Base-by-base conservation (phyloP, 805 yeast genomes). In the Saccharomycopsis sp. region DNA sequence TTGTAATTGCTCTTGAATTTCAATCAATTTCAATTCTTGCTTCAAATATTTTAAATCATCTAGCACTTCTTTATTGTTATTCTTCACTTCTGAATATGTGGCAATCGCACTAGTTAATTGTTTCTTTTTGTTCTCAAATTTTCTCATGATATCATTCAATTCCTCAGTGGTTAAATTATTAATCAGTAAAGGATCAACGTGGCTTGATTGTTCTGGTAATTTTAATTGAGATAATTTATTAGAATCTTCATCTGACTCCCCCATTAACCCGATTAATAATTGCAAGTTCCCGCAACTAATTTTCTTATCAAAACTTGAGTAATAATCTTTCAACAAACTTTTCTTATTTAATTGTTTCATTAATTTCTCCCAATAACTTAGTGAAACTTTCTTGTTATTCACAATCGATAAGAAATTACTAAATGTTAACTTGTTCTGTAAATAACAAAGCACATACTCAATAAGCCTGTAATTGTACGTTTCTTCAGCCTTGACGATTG, bases 401-500 rank as follows among this genome's bases (percentile, higher is more conserved):
- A 90, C 58, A 3, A 83, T 53, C 51, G 80, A 77, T 61, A 82
- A 82, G 50, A 90, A 80, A 40, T 80, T 47, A 21, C 49, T 43
- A 6, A 49, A 37, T 16, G 47, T 24, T 16, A 50, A 26, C 33
- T 39, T 47, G 13, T 33, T 33, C 16, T 70, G 67, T 21, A 89
- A 63, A 21, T 70, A 66, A 14, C 78, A 57, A 38, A 90, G 57
- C 0, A 83, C 77, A 44, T 74, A 71, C 38, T 71, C 62, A 4
- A 81, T 70, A 29, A 86, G 64, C 56, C 81, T 87, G 35, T 71
- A 71, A 53, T 79, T 75, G 14, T 77, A 72, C 29, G 77, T 70
- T 48, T 74, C 78, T 36, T 81, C 73, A 0, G 90, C 75, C 53
- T 81, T 84, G 36, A 71, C 59, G 32, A 88, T 59, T 0, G 96